These are phyloP conservation scores for Phaeophleospora eucalypticola DNA, from an alignment of 2,329 filamentous ascomycete species.

Conservation along the genomic window DNA sequence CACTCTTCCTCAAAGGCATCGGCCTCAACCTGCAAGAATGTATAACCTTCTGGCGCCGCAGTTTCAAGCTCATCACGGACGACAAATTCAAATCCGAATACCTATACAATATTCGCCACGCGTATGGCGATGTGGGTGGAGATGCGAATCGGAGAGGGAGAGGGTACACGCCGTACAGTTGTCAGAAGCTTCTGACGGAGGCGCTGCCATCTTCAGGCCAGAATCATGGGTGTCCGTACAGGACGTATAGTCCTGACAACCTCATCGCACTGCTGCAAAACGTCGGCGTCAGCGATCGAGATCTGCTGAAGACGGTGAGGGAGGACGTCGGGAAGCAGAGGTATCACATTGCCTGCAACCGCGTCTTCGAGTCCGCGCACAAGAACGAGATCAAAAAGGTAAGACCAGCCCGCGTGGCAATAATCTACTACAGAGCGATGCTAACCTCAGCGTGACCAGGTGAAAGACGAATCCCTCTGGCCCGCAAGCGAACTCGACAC, in stretches of 20 bases:
- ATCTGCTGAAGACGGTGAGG: slow-evolving; percentile 73
- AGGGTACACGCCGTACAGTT: slow-evolving; percentile 87
- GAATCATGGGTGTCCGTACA: slow-evolving; percentile 87
- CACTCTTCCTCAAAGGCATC: slow-evolving; percentile 93
- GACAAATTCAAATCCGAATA: slow-evolving; percentile 98
- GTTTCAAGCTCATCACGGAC: slow-evolving; percentile 82
- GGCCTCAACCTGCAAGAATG: slow-evolving; percentile 89
- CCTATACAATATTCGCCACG: slow-evolving; percentile 92
- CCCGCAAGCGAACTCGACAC: slow-evolving; percentile 75
- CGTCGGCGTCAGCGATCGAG: slow-evolving; percentile 73
- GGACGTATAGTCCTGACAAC: slow-evolving; percentile 88
- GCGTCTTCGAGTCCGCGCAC: slow-evolving; percentile 87
- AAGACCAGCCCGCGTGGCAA: no score
- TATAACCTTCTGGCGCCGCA: slow-evolving; percentile 82
- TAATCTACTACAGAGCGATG: no score
- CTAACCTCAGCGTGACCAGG: no score
- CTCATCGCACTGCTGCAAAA: slow-evolving; percentile 69
- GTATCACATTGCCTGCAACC: slow-evolving; percentile 93
- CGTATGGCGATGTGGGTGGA: slow-evolving; percentile 91
- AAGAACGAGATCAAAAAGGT: slow-evolving; percentile 53
- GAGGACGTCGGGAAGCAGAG: slow-evolving; percentile 86
- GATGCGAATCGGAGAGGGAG: slow-evolving; percentile 81
- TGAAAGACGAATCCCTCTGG: slow-evolving; percentile 48
- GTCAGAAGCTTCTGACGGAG: slow-evolving; percentile 91
- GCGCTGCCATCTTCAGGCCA: slow-evolving; percentile 82